A percentile compares a stretch with the other conserved stretches of the same genome.
These are phyloP conservation scores for Blastobotrys attinorum DNA, from an alignment of 805 yeast genomes.

Conservation along the genomic window DNA sequence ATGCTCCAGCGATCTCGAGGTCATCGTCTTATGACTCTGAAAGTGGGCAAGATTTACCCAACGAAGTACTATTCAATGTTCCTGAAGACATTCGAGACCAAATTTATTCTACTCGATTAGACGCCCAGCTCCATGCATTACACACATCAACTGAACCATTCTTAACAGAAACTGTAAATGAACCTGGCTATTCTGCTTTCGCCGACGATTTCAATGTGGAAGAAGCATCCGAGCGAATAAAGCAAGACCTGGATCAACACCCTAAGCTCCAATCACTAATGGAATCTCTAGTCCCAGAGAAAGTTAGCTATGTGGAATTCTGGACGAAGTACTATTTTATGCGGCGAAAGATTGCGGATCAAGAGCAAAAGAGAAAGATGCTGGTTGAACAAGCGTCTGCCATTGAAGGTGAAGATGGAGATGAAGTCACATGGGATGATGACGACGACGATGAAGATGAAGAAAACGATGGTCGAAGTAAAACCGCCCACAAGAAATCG, in stretches of 20 bases:
- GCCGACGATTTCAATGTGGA: constrained; percentile 36
- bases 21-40: constrained; percentile 5
- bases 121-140: constrained; percentile 51
- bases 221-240: constrained; percentile 42
- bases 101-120: constrained; percentile 46
- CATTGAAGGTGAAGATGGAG: constrained; percentile 42
- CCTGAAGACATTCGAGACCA: constrained; percentile 32
- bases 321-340: constrained; percentile 67
- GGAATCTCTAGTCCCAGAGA: constrained; percentile 59
- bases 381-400: constrained; percentile 40
- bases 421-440: constrained; percentile 14
- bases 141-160: constrained; percentile 44
- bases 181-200: constrained; percentile 31
- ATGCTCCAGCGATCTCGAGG: constrained; percentile 14
- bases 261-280: constrained; percentile 47
- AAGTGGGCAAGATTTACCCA: constrained; percentile 28
- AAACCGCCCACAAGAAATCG: constrained; percentile 7
- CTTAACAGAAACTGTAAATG: constrained; percentile 26
- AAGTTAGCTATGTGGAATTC: constrained; percentile 50
- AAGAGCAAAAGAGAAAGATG: constrained; percentile 59
- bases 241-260: constrained; percentile 39
- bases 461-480: too few species aligned
- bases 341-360: constrained; percentile 45
- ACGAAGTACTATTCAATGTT: constrained; percentile 39
- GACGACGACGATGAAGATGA: constrained; percentile 36